Conservation (phyloP, 805 yeast genomes). For the Cyberlindnera nakhonratchasimensis region DNA sequence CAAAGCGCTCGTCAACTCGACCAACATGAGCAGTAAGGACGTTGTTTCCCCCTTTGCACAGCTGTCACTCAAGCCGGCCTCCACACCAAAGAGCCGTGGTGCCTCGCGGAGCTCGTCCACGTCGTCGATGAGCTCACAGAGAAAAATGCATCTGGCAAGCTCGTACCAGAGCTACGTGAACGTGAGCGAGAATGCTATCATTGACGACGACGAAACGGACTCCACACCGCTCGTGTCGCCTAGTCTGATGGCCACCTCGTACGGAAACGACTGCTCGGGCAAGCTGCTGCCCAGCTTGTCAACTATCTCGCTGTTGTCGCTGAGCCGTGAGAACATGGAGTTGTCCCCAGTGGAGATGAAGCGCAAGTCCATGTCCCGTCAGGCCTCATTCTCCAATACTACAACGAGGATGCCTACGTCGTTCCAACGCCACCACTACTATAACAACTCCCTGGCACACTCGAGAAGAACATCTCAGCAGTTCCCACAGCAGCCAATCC, state of each 20-base stretch:
- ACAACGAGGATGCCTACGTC: slow-evolving; percentile 11
- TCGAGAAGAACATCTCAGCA: slow-evolving; percentile 12
- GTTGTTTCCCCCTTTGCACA: slow-evolving; percentile 13
- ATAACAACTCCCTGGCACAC: slow-evolving; percentile 9
- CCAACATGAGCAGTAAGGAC: slow-evolving; percentile 9
- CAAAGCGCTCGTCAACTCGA: slow-evolving; percentile 1
- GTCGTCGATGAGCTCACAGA: slow-evolving; percentile 7
- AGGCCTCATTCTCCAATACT: slow-evolving; percentile 18
- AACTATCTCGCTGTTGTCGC: slow-evolving; percentile 26
- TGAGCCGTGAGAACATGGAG: slow-evolving; percentile 13
- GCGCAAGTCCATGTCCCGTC: slow-evolving; percentile 18
- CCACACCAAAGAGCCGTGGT: slow-evolving; percentile 6
- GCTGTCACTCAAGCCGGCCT: slow-evolving; percentile 9
- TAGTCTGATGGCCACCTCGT: slow-evolving; percentile 23
- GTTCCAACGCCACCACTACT: slow-evolving; percentile 18
- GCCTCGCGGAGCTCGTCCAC: slow-evolving; percentile 8
- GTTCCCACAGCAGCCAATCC: slow-evolving; percentile 17
- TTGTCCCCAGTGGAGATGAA: slow-evolving; percentile 10
- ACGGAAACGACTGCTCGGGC: slow-evolving; percentile 13
- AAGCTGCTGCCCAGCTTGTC: slow-evolving; percentile 20
- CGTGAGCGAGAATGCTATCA: slow-evolving; percentile 19
- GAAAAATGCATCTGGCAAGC: slow-evolving; percentile 1
- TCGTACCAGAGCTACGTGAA: slow-evolving; percentile 5
- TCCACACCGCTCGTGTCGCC: slow-evolving; percentile 20
- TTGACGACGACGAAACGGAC: slow-evolving; percentile 19